Evolutionary conservation across 2,329 filamentous ascomycete species (phyloP).

Genomic region (Colletotrichum musae): DNA sequence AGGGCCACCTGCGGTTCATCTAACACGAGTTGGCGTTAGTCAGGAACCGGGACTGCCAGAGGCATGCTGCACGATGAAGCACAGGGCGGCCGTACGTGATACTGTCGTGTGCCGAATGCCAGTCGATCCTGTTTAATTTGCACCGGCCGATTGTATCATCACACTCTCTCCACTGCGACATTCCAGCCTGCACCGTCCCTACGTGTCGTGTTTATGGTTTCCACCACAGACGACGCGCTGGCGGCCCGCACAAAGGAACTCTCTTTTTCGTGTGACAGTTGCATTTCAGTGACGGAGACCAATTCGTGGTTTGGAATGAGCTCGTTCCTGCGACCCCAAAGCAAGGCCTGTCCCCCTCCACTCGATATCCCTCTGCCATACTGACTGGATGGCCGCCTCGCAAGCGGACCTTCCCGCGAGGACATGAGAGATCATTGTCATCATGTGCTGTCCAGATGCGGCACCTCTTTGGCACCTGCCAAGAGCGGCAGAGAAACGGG

Average conservation of each 20-base stretch:
- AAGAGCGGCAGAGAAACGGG: not conserved
- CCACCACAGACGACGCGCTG: constrained; percentile 13
- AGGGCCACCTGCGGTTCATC: constrained; percentile 19
- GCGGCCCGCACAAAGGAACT: not conserved
- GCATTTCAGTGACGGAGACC: constrained; percentile 23
- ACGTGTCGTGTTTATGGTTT: constrained; percentile 28
- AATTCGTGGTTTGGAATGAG: constrained; percentile 26
- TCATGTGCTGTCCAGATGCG: not conserved
- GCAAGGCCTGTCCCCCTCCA: not conserved
- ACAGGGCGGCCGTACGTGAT: not conserved
- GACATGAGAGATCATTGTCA: not conserved
- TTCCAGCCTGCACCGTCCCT: constrained; percentile 18
- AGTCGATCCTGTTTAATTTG: constrained; percentile 30
- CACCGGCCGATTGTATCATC: constrained; percentile 28
- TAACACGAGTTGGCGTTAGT: constrained; percentile 18
- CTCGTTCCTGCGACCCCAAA: constrained; percentile 7
- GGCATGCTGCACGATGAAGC: constrained; percentile 30
- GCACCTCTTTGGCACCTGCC: not conserved
- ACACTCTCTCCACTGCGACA: constrained; percentile 14
- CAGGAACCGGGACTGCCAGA: not conserved
- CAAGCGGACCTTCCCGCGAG: not conserved
- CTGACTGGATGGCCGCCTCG: not conserved
- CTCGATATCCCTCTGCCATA: not conserved
- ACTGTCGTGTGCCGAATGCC: constrained; percentile 24
- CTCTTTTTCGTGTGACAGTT: constrained; percentile 4